Conservation (phyloP, 108 stramenopile genomes). For the Cyclotella cryptica region DNA sequence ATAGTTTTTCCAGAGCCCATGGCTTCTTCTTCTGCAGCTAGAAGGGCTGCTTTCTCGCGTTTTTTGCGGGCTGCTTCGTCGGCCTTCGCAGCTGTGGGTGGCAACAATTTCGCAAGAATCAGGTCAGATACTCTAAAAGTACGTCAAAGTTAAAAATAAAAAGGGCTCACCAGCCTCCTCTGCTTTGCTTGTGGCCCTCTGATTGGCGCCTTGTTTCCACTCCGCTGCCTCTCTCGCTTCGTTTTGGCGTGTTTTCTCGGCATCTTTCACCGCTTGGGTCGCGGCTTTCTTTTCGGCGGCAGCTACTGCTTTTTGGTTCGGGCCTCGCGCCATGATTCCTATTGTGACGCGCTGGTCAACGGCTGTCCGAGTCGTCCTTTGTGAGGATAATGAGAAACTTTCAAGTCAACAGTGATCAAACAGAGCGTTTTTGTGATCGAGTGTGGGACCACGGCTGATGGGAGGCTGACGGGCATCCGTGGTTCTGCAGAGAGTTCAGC, state of each 20-base stretch:
- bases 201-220: constrained; percentile 78
- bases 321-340: constrained; percentile 33
- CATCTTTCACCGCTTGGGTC: constrained; percentile 70
- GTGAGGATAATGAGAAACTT: too few relatives aligned
- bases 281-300: constrained; percentile 75
- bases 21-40: constrained; percentile 74
- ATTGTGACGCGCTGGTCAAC: constrained; percentile 3
- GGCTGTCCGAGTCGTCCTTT: neutral
- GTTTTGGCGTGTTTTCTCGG: constrained; percentile 46
- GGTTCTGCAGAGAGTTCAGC: too few relatives aligned
- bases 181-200: constrained; percentile 44
- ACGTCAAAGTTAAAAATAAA: neutral
- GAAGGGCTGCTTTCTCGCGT: constrained; percentile 74
- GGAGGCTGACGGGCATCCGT: too few relatives aligned
- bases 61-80: constrained; percentile 80
- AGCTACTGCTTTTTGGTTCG: constrained; percentile 70
- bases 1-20: constrained; percentile 54
- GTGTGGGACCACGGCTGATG: too few relatives aligned
- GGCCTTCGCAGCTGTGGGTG: constrained; percentile 65
- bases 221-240: constrained; percentile 60
- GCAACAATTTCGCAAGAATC: neutral
- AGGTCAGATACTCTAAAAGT: neutral
- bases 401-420: too few relatives aligned
- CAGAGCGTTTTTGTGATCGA: too few relatives aligned
- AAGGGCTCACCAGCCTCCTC: constrained; percentile 52